These are phyloP conservation scores for Penicillium sp. DNA, from an alignment of 2,329 filamentous ascomycete species.

Conservation along the genomic window DNA sequence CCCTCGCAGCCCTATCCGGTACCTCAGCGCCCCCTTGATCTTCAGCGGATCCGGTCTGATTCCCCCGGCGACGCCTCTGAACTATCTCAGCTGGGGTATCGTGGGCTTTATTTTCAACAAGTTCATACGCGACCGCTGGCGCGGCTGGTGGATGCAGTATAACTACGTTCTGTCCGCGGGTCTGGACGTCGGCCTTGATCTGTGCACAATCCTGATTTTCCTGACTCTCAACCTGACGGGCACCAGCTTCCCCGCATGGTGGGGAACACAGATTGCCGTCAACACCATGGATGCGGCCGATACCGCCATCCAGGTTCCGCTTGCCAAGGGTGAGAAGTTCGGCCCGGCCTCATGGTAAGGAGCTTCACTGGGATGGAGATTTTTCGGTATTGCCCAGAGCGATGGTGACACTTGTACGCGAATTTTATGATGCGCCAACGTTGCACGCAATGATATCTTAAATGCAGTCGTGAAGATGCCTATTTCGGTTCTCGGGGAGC, in stretches of 20 bases:
- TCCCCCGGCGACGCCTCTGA: conserved; percentile 68
- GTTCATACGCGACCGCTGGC: conserved; percentile 62
- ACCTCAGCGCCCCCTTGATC: conserved; percentile 66
- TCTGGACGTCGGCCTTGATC: conserved; percentile 65
- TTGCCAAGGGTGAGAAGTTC: conserved; percentile 59
- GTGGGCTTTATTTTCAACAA: conserved; percentile 69
- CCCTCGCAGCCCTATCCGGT: conserved; percentile 62
- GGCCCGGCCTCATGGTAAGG: conserved; percentile 49
- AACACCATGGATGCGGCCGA: conserved; percentile 62
- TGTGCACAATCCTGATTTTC: conserved; percentile 68
- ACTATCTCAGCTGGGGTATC: conserved; percentile 68
- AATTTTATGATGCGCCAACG: no score
- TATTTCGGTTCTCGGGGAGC: no score
- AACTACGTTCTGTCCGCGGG: conserved; percentile 74
- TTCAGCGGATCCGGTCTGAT: conserved; percentile 64
- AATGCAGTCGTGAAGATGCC: no score
- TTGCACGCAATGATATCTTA: no score
- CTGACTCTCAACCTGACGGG: conserved; percentile 63
- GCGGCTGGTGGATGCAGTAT: conserved; percentile 74
- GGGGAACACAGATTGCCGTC: conserved; percentile 62
- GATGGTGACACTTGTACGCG: no score
- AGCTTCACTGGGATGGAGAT: no score
- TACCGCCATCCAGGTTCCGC: conserved; percentile 56
- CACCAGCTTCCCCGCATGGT: conserved; percentile 60
- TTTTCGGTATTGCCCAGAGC: no score